phyloP scores from a whole-genome alignment of 345 rosid genomes.

The Eucalyptus regnans region DNA sequence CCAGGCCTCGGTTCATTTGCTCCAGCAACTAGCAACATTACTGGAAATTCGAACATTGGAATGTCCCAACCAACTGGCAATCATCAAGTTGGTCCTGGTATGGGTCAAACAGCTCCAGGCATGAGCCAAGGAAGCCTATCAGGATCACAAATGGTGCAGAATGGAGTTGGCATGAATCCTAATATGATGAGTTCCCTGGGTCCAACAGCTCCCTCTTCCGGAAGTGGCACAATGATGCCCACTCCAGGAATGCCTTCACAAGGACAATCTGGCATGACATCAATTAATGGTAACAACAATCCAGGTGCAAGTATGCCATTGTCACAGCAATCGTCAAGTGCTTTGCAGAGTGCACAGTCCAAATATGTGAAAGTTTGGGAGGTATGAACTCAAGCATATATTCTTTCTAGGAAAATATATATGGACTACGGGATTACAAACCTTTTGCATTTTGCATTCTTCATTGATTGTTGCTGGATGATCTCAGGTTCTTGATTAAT shows the following conservation, averaged over 20 bases:
- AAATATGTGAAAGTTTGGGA: constrained; percentile 97
- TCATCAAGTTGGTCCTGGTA: constrained; percentile 36
- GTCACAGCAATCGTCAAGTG: constrained; percentile 62
- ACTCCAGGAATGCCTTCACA: constrained; percentile 86
- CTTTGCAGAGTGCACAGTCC: constrained; percentile 62
- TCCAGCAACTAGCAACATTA: constrained; percentile 45
- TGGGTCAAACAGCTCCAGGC: constrained; percentile 41
- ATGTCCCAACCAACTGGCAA: constrained; percentile 60
- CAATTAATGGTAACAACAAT: constrained; percentile 48
- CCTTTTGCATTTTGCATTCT: not conserved
- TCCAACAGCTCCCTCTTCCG: constrained; percentile 58
- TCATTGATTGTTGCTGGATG: not conserved
- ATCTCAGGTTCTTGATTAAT: not conserved
- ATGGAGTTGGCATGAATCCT: constrained; percentile 66
- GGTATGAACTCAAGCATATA: constrained; percentile 25
- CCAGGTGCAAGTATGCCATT: constrained; percentile 58
- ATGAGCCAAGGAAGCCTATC: constrained; percentile 81
- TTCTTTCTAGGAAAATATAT: not conserved
- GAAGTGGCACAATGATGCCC: constrained; percentile 74
- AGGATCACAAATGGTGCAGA: constrained; percentile 72
- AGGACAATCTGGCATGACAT: constrained; percentile 43
- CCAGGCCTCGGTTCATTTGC: constrained; percentile 41
- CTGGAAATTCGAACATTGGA: constrained; percentile 62
- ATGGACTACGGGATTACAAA: not conserved
- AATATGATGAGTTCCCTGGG: constrained; percentile 67